Evolutionary conservation across 2,329 filamentous ascomycete genomes (phyloP).

Genomic region (Diaporthe citrichinensis): DNA sequence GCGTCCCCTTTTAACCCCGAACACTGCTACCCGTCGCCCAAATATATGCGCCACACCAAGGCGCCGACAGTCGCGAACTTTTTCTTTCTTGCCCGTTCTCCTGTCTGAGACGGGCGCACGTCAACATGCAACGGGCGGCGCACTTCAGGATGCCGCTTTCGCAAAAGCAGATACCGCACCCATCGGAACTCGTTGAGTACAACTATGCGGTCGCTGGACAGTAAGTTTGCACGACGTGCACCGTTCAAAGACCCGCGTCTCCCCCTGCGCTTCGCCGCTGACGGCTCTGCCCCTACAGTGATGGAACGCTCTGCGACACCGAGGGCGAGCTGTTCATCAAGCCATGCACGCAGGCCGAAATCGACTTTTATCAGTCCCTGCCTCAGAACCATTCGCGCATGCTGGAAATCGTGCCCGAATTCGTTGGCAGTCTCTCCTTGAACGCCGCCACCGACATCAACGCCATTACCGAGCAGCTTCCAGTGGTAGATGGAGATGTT

Average conservation of each 20-base stretch:
- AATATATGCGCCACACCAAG: slow-evolving; percentile 37
- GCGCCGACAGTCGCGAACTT: slow-evolving; percentile 5
- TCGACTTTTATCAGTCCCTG: slow-evolving; percentile 86
- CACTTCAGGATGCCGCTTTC: slow-evolving; percentile 46
- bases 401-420: slow-evolving; percentile 85
- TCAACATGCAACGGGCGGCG: slow-evolving; percentile 24
- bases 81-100: slow-evolving; percentile 31
- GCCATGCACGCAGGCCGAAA: slow-evolving; percentile 88
- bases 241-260: background rate
- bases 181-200: slow-evolving; percentile 76
- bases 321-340: slow-evolving; percentile 93
- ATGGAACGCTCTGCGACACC: slow-evolving; percentile 88
- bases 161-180: slow-evolving; percentile 63
- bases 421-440: slow-evolving; percentile 84
- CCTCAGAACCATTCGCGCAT: slow-evolving; percentile 79
- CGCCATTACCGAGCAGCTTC: slow-evolving; percentile 65
- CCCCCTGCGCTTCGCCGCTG: slow-evolving; percentile 35
- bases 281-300: slow-evolving; percentile 65
- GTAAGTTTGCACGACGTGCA: slow-evolving; percentile 65
- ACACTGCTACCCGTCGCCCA: background rate
- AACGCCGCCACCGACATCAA: slow-evolving; percentile 65
- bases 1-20: slow-evolving; percentile 26
- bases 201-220: slow-evolving; percentile 86
- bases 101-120: slow-evolving; percentile 24
- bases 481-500: slow-evolving; percentile 59